Percentiles rank a stretch among this genome's conserved stretches.
These are phyloP conservation scores for Prunella vulgaris DNA, from an alignment of 257 asterid species.

Conservation along the genomic window DNA sequence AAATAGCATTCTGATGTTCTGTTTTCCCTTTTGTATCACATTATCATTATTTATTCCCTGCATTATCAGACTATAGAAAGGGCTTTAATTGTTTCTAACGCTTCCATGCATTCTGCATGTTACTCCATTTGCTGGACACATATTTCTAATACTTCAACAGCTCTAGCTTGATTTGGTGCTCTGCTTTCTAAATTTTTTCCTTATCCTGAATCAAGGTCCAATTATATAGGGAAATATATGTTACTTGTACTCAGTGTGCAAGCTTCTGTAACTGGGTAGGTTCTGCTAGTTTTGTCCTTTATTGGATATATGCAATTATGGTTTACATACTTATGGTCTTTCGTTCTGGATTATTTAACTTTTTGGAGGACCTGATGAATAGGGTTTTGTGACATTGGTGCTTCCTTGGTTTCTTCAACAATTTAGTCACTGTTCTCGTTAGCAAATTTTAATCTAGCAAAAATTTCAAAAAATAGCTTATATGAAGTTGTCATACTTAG, in stretches of 20 bases:
- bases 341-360: not conserved
- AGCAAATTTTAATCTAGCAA: not conserved
- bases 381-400: not conserved
- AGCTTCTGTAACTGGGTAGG: not conserved
- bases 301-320: not conserved
- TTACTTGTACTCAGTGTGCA: not conserved
- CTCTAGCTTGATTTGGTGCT: not conserved
- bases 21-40: not conserved
- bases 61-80: not conserved
- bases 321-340: not conserved
- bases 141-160: not conserved
- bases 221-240: not conserved
- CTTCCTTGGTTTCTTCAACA: not conserved
- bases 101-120: not conserved
- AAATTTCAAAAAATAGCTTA: not conserved
- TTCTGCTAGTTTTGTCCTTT: not conserved
- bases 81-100: not conserved
- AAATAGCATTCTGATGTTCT: not conserved
- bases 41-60: not conserved
- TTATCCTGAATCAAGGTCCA: not conserved
- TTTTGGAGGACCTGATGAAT: not conserved
- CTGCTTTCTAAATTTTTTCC: not conserved
- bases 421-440: not conserved
- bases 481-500: not conserved
- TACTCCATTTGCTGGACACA: not conserved